These are phyloP conservation scores for Cutaneotrichosporon dermatis DNA, from an alignment of 1,284 basidiomycete species.

Conservation along the genomic window DNA sequence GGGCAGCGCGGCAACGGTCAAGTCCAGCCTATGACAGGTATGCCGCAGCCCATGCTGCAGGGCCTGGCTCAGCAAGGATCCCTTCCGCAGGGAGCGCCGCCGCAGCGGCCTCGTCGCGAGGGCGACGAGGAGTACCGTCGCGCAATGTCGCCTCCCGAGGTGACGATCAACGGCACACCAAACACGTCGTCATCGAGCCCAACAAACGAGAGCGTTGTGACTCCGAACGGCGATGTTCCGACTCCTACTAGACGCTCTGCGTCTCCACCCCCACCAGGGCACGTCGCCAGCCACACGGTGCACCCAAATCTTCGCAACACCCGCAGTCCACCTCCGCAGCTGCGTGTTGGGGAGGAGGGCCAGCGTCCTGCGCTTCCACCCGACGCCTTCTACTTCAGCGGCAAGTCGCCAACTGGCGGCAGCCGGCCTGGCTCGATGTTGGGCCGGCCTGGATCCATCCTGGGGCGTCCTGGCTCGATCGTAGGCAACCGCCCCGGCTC, in stretches of 20 bases:
- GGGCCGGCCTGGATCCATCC: slow-evolving; percentile 15
- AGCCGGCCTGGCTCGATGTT: slow-evolving; percentile 13
- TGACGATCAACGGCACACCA: slow-evolving; percentile 5
- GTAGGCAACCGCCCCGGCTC: slow-evolving; percentile 44
- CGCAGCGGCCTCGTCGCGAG: slow-evolving; percentile 61
- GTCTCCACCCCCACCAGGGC: not conserved
- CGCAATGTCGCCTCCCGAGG: slow-evolving; percentile 39
- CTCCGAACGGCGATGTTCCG: slow-evolving; percentile 23
- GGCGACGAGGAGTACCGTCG: slow-evolving; percentile 58
- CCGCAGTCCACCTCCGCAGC: slow-evolving; percentile 37
- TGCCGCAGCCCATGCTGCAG: not conserved
- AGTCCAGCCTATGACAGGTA: slow-evolving; percentile 53
- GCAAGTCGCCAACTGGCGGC: slow-evolving; percentile 55
- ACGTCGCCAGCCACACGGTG: slow-evolving; percentile 17
- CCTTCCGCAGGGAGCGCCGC: slow-evolving; percentile 50
- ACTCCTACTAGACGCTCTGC: slow-evolving; percentile 25
- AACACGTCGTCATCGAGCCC: slow-evolving; percentile 10
- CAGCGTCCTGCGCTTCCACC: slow-evolving; percentile 43
- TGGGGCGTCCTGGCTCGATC: slow-evolving; percentile 18
- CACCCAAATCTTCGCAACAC: slow-evolving; percentile 26
- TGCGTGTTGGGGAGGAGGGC: slow-evolving; percentile 29
- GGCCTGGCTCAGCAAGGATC: too few species aligned
- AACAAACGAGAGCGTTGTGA: slow-evolving; percentile 13
- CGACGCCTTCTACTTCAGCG: slow-evolving; percentile 60
- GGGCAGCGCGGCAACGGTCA: slow-evolving; percentile 61